These are phyloP conservation scores for Nakataea oryzae DNA, from an alignment of 2,329 filamentous ascomycete species.

Conservation along the genomic window DNA sequence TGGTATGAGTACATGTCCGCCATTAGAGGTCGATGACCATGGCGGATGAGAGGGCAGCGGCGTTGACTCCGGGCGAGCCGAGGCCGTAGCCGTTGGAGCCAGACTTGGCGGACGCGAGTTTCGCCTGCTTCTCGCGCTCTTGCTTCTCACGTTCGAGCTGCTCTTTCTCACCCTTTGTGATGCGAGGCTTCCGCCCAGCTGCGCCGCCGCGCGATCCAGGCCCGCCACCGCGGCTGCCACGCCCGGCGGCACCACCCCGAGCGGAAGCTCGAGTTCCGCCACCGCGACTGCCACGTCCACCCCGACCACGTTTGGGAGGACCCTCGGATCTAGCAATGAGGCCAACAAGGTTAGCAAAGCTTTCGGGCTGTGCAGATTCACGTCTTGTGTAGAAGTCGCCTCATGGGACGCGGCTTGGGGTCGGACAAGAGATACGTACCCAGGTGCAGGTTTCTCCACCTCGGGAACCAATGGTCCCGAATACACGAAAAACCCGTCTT, in stretches of 20 bases:
- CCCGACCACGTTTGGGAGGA: constrained; percentile 57
- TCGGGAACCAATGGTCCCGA: constrained; percentile 84
- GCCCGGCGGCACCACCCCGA: constrained; percentile 53
- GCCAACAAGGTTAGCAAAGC: neutral
- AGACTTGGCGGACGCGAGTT: constrained; percentile 23
- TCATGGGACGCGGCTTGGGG: too few relatives aligned
- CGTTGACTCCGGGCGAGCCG: neutral
- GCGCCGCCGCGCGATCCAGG: constrained; percentile 68
- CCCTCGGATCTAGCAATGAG: constrained; percentile 53
- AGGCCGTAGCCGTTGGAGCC: constrained; percentile 1
- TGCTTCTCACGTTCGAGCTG: constrained; percentile 73
- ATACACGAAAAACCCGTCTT: constrained; percentile 97
- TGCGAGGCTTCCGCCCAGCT: constrained; percentile 69
- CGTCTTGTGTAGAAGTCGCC: neutral
- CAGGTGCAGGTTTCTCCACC: constrained; percentile 58
- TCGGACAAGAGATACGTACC: constrained; percentile 27
- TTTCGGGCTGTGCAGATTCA: neutral
- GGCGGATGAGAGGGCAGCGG: constrained; percentile 7
- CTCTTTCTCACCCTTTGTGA: constrained; percentile 77
- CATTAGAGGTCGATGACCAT: constrained; percentile 8
- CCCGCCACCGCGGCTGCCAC: constrained; percentile 38
- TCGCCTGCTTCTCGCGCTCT: constrained; percentile 50
- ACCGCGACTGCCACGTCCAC: constrained; percentile 32
- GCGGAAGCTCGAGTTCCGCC: constrained; percentile 38
- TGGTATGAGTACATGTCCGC: neutral